Base-by-base conservation (phyloP, 768 basidiomycete genomes). In the Serendipita sp. region DNA sequence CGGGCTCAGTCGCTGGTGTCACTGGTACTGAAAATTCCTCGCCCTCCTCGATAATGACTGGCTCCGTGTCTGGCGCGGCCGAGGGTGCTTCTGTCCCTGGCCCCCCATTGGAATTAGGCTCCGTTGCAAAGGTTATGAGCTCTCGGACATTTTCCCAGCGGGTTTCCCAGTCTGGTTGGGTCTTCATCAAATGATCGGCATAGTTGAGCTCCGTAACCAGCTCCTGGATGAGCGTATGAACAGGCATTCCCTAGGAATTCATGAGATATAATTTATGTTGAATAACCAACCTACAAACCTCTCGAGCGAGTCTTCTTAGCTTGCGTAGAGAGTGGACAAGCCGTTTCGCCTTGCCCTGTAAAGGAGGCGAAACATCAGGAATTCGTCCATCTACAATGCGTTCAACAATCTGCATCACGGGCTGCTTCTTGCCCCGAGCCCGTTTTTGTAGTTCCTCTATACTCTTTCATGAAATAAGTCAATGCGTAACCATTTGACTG, bases 131-230 rank as follows among this genome's bases (percentile, higher is more conserved):
- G n/a, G 78, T 84, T 62, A 89, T 83, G 66, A 95, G 75, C 72
- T 93, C 90, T 67, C 86, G 78, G 0, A 93, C 82, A 70, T 95
- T 95, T 72, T 91, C 87, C 88, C 86, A 86, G 42, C 88, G 75
- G 42, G 78, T 80, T 42, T 86, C 83, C 75, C 79, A 84, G 64
- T 92, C 90, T n/a, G 77, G 76, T 58, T 88, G 81, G 0, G 82
- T 83, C 67, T 81, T 82, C 69, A 78, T 81, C 42, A 93, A 74
- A 68, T 90, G 78, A 11, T 78, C 79, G 67, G 84, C 76, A 69
- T 90, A 93, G 4, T 78, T 74, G 30, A 84, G 78, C 58, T 81
- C 69, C 3, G 81, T 76, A 2, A 87, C 66, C 0, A 89, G 72
- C 5, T 74, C 71, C 3, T 76, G 76, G 66, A 93, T 82, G 42